Base-by-base conservation (phyloP, 371 early-diverging fungal genomes). In the Mucor velutinosus region DNA sequence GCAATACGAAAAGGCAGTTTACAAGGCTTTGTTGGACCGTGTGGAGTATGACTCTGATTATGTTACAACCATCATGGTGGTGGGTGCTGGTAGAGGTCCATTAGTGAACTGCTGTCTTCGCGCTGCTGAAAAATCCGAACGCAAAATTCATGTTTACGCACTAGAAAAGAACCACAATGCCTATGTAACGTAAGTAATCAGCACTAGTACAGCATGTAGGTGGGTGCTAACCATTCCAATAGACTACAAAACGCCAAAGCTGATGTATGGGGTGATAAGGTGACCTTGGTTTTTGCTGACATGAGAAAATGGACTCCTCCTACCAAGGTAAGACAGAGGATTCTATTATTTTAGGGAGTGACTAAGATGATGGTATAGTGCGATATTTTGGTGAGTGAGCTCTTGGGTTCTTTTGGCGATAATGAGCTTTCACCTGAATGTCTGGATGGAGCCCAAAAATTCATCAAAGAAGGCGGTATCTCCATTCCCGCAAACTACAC, bases 381-480 rank as follows among this genome's bases (percentile, higher is more conserved):
- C 29, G 97, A 96, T 78, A 93, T 97, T 37, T 78, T 97, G 27
- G 94, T 96, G 25, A 93, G 93, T 67, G 96, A 97, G 76, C 83
- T 97, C 4, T 80, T 97, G 33, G 96, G 97, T 4, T 96, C 96
- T 12, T 94, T 97, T 86, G 97, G 97, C 57, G 97, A 98, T 78
- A 98, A 98, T 76, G 99, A 98, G 75, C 87, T 97, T 4, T 94
- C 97, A 2, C 99, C 99, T 3, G 99, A 98, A 78, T 98, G 98
- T 74, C 79, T 98, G 23, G 95, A 95, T 74, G 97, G 95, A 10
- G 97, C 96, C 7, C 93, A 94, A 69, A 85, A 88, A 58, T 87
- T 94, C 29, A 71, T 97, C 35, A 95, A 93, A 79, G 88, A 78
- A 7, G 88, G 79, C 58, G 97, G 97, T n/a, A 91, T 97, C 29